Conservation (phyloP, 371 early-diverging fungal species). For the Mycotypha africana region DNA sequence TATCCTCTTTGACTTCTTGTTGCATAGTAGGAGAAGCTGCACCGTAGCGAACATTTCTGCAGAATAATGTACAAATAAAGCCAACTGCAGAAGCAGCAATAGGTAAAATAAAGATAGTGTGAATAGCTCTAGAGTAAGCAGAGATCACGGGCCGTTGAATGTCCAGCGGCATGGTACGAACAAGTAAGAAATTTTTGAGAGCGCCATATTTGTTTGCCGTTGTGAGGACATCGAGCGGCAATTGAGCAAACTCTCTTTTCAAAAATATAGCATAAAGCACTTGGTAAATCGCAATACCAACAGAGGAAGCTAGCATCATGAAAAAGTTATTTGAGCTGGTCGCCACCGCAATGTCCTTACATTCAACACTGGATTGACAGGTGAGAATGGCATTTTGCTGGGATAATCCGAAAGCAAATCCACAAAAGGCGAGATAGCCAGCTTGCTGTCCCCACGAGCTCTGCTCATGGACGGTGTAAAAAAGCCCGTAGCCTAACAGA, state of each 20-base stretch:
- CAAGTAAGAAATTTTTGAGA: slow-evolving; percentile 26
- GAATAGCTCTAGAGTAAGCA: slow-evolving; percentile 55
- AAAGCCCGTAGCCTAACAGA: slow-evolving; percentile 36
- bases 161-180: slow-evolving; percentile 27
- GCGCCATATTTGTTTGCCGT: slow-evolving; percentile 26
- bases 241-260: slow-evolving; percentile 5
- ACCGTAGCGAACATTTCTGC: slow-evolving; percentile 34
- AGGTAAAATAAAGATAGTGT: slow-evolving; percentile 51
- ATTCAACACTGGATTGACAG: slow-evolving; percentile 47
- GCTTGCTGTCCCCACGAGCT: slow-evolving; percentile 36
- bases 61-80: slow-evolving; percentile 42
- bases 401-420: slow-evolving; percentile 55
- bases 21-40: background rate
- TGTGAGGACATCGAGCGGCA: slow-evolving; percentile 16
- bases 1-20: no score
- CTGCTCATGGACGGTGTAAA: slow-evolving; percentile 30
- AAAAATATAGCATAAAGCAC: slow-evolving; percentile 21
- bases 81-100: slow-evolving; percentile 51
- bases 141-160: slow-evolving; percentile 39
- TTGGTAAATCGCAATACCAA: slow-evolving; percentile 41
- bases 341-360: slow-evolving; percentile 58
- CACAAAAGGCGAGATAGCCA: slow-evolving; percentile 33
- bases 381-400: slow-evolving; percentile 60
- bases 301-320: slow-evolving; percentile 32
- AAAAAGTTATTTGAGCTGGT: slow-evolving; percentile 50